phyloP scores from a whole-genome alignment of 2,329 filamentous ascomycete species.

The Trichoderma aggressivum region DNA sequence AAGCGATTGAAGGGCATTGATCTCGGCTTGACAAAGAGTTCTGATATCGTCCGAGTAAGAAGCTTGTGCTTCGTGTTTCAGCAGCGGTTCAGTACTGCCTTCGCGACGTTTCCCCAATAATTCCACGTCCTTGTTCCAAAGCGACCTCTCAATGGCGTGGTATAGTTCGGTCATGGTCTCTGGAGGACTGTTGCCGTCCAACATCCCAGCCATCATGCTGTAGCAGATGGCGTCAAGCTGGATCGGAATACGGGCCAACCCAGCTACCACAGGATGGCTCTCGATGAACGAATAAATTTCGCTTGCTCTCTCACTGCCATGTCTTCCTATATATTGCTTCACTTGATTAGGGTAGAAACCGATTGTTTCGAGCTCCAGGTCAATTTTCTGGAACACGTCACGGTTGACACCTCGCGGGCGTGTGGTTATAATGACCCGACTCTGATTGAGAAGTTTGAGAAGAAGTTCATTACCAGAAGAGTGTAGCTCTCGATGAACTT shows the following conservation, averaged over 20 bases:
- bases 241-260: slow-evolving; percentile 24
- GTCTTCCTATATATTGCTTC: not conserved
- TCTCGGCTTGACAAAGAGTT: not conserved
- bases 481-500: not conserved
- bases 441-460: not conserved
- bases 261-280: slow-evolving; percentile 1
- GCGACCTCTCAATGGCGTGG: not conserved
- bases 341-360: not conserved
- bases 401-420: not conserved
- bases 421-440: not conserved
- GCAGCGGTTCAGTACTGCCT: not conserved
- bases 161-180: slow-evolving; percentile 5
- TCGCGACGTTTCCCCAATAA: not conserved
- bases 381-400: not conserved
- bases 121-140: not conserved
- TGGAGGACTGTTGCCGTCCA: not conserved
- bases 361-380: not conserved
- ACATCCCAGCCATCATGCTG: not conserved
- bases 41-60: not conserved
- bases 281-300: not conserved
- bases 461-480: not conserved
- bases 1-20: not conserved
- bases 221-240: slow-evolving; percentile 5
- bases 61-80: not conserved
- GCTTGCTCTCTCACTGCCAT: not conserved